Conservation (phyloP, 306 rosid species). For the Fragaria iinumae region DNA sequence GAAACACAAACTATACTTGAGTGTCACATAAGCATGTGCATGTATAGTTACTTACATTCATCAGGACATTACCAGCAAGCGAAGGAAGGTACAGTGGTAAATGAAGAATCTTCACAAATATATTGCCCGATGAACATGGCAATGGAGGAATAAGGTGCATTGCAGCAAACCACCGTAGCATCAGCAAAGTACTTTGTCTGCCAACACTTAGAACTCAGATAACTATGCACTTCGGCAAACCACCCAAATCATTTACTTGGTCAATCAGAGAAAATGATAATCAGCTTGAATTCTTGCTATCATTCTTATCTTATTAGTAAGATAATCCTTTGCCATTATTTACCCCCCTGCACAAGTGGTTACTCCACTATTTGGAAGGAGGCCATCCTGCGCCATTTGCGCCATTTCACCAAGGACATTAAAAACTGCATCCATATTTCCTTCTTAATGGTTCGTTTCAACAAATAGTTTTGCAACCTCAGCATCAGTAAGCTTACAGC, state of each 20-base stretch:
- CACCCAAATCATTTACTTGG: constrained; percentile 2
- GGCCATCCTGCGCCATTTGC: constrained; percentile 57
- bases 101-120: not conserved
- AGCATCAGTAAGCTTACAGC: constrained; percentile 62
- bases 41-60: not conserved
- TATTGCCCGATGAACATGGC: not conserved
- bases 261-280: not conserved
- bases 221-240: not conserved
- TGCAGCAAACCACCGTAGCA: not conserved
- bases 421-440: constrained; percentile 78
- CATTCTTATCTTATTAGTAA: not conserved
- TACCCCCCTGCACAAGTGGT: constrained; percentile 16
- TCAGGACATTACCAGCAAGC: not conserved
- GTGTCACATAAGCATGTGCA: not conserved
- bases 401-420: constrained; percentile 61
- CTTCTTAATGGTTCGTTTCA: constrained; percentile 77
- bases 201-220: not conserved
- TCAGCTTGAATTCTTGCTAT: not conserved
- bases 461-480: constrained; percentile 70
- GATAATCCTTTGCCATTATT: not conserved
- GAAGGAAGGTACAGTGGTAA: not conserved
- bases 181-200: not conserved
- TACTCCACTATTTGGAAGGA: constrained; percentile 58
- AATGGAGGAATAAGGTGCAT: not conserved
- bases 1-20: not conserved